Evolutionary conservation across 495 filamentous ascomycete genomes (phyloP).

Genomic region (Hypoxylon lienhwacheense): DNA sequence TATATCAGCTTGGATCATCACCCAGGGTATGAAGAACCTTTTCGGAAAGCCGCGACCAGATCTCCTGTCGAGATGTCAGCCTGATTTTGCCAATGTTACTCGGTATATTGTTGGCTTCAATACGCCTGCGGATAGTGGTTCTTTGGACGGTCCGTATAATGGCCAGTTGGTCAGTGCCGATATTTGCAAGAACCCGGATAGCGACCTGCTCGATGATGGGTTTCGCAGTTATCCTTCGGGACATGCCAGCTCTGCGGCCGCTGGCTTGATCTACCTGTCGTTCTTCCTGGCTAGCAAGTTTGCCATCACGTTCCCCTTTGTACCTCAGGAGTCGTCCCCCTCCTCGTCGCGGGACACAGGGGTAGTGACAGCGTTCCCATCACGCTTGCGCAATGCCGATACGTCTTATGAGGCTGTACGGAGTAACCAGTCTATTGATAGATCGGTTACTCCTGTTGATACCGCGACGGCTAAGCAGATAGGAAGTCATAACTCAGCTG

Average conservation of each 20-base stretch:
- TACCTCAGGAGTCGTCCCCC: slow-evolving; percentile 48
- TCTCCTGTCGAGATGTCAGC: slow-evolving; percentile 70
- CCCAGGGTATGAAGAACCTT: slow-evolving; percentile 80
- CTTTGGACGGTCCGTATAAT: slow-evolving; percentile 37
- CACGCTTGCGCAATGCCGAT: slow-evolving; percentile 38
- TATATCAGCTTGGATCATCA: slow-evolving; percentile 71
- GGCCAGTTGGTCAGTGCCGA: slow-evolving; percentile 62
- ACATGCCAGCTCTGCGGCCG: slow-evolving; percentile 64
- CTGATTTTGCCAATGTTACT: slow-evolving; percentile 49
- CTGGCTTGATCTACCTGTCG: slow-evolving; percentile 76
- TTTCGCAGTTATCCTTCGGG: slow-evolving; percentile 85
- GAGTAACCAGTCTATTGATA: slow-evolving; percentile 21
- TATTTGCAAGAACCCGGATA: slow-evolving; percentile 72
- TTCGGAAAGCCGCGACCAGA: slow-evolving; percentile 86
- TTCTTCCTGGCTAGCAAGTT: slow-evolving; percentile 68
- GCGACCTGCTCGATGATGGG: slow-evolving; percentile 71
- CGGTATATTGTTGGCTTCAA: slow-evolving; percentile 49
- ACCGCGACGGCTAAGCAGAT: slow-evolving; percentile 40
- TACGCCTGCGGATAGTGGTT: slow-evolving; percentile 43
- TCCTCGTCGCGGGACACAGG: slow-evolving; percentile 39
- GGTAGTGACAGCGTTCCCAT: slow-evolving; percentile 52
- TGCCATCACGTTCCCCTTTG: slow-evolving; percentile 59
- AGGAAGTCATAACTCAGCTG: slow-evolving; percentile 48
- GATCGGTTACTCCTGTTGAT: slow-evolving; percentile 28
- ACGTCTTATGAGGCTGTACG: slow-evolving; percentile 35